phyloP scores from a whole-genome alignment of 192 early-diverging fungal species.

The Gaertneriomyces sp. region DNA sequence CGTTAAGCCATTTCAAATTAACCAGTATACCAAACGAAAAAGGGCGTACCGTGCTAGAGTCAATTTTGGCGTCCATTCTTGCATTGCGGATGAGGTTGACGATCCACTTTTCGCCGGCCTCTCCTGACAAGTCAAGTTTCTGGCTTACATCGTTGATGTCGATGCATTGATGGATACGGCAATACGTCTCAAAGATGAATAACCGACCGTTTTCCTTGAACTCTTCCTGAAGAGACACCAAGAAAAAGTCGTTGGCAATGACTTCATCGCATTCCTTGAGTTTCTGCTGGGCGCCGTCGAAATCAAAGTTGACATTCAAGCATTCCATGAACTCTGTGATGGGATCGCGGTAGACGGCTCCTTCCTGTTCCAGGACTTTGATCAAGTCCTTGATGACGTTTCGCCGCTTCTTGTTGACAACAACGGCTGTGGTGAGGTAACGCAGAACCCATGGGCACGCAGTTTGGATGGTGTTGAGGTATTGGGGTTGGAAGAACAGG shows the following conservation, averaged over 20 bases:
- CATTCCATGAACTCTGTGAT: constrained; percentile 91
- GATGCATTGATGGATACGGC: constrained; percentile 95
- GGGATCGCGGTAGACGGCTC: constrained; percentile 72
- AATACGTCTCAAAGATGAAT: constrained; percentile 96
- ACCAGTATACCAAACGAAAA: neutral
- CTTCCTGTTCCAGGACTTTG: constrained; percentile 82
- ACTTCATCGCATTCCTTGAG: constrained; percentile 85
- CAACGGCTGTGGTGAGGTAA: constrained; percentile 86
- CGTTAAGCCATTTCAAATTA: neutral
- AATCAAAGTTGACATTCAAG: constrained; percentile 92
- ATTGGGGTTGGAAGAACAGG: constrained; percentile 83
- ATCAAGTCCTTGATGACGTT: constrained; percentile 85
- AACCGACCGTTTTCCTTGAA: constrained; percentile 92
- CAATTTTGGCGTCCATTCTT: constrained; percentile 95
- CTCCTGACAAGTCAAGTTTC: constrained; percentile 79
- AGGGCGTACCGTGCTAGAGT: constrained; percentile 65
- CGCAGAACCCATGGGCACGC: constrained; percentile 95
- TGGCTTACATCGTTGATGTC: constrained; percentile 82
- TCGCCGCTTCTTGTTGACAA: constrained; percentile 83
- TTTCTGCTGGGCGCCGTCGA: constrained; percentile 84
- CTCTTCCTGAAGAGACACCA: constrained; percentile 81
- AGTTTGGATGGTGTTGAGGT: constrained; percentile 97
- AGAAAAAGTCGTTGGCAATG: constrained; percentile 86
- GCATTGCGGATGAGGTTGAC: constrained; percentile 95
- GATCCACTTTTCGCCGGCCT: constrained; percentile 96